Evolutionary conservation across 371 early-diverging fungal species (phyloP), one percentile per base, ranked within the genome.

Genomic region (Mucor indicus): DNA sequence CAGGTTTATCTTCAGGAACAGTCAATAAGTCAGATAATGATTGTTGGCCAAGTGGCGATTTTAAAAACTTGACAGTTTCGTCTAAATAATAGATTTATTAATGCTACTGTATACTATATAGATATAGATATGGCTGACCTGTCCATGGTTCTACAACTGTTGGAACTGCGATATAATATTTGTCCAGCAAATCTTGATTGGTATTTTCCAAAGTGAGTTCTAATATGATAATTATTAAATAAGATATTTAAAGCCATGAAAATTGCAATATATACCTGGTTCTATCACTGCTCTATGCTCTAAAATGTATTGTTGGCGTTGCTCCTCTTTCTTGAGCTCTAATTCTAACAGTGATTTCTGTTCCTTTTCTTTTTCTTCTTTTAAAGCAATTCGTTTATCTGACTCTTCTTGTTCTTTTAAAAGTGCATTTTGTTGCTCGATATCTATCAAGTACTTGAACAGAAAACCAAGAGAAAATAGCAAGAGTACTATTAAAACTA

Each of bases 11-110:
- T 32, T 67, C 67, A 22, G 62, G 60, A 1, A 47, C 35, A 17
- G 63, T 55, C 29, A 62, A 47, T 19, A 62, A 29, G 30, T 62
- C 60, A 16, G 63, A 19, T 25, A 35, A 7, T 8, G 50, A 23
- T 48, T 36, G 33, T 48, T 59, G 54, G 9, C 67, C 60, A 20
- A 64, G 21, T 12, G 64, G 55, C 5, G 64, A 55, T 11, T 52
- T 52, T 4, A 64, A 13, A 5, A 60, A 31, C n/a, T 32, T n/a
- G 8, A 53, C 11, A 2, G 52, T 53, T 4, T 51, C 56, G 5
- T 53, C 54, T 53, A 29, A 39, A 16, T 13, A 29, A 36, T 13
- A 25, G 13, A 25, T 17, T 13, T 1, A n/a, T 17, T n/a, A 35
- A 15, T 10, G 27, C n/a, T 19, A 29, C 11, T 20, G 38, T 19